Evolutionary conservation across 2,329 filamentous ascomycete species (phyloP).

Genomic region (Elsinoe fawcettii): DNA sequence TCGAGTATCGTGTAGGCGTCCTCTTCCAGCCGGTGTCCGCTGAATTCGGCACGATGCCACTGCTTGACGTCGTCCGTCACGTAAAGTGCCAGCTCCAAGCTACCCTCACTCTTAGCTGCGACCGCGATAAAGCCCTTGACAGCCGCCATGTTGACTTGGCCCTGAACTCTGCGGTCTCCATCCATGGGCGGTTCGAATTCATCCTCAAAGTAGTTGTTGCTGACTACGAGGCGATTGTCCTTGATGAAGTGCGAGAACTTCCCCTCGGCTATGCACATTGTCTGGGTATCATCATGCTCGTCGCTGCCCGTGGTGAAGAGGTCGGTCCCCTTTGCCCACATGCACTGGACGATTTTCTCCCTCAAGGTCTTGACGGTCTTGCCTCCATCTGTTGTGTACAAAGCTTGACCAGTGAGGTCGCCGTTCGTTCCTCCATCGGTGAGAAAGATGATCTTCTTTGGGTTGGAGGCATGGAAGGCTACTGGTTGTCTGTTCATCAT

Average conservation of each 20-base stretch:
- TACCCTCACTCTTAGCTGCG: slow-evolving; percentile 69
- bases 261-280: slow-evolving; percentile 74
- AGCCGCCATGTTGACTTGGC: slow-evolving; percentile 70
- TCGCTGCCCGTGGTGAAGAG: slow-evolving; percentile 63
- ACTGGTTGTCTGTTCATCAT: slow-evolving; percentile 52
- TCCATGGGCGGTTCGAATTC: slow-evolving; percentile 67
- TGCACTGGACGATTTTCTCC: slow-evolving; percentile 64
- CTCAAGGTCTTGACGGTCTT: slow-evolving; percentile 57
- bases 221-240: slow-evolving; percentile 71
- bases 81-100: slow-evolving; percentile 85
- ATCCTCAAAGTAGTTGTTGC: slow-evolving; percentile 73
- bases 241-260: slow-evolving; percentile 61
- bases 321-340: slow-evolving; percentile 74
- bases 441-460: slow-evolving; percentile 78
- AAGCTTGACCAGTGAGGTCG: slow-evolving; percentile 37
- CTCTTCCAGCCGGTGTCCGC: slow-evolving; percentile 75
- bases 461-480: slow-evolving; percentile 74
- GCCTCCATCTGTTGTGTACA: slow-evolving; percentile 84
- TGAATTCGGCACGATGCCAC: slow-evolving; percentile 91
- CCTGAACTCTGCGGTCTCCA: slow-evolving; percentile 63
- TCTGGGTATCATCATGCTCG: slow-evolving; percentile 59
- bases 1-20: slow-evolving; percentile 87
- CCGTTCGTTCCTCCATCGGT: slow-evolving; percentile 31
- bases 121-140: slow-evolving; percentile 84
- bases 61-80: slow-evolving; percentile 73